These are phyloP conservation scores for Paramyrothecium roridum DNA, from an alignment of 2,329 filamentous ascomycete genomes.

Conservation along the genomic window DNA sequence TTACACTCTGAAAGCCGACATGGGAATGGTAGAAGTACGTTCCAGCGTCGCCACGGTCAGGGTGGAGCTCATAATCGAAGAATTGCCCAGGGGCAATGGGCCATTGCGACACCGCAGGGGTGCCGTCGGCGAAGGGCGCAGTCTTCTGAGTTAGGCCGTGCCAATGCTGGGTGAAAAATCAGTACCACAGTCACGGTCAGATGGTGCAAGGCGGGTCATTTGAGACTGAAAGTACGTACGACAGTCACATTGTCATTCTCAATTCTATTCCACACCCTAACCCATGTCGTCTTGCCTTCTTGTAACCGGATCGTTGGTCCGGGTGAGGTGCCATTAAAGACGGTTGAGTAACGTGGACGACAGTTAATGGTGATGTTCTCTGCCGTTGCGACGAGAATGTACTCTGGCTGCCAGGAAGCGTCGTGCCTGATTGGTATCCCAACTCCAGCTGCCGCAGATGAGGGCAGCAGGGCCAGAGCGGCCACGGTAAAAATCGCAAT, in stretches of 20 bases:
- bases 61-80: constrained; percentile 65
- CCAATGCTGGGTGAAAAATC: constrained; percentile 52
- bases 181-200: too few species aligned
- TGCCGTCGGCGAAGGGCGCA: constrained; percentile 63
- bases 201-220: too few species aligned
- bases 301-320: constrained; percentile 46
- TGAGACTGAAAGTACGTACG: constrained; percentile 28
- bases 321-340: constrained; percentile 51
- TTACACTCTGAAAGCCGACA: constrained; percentile 58
- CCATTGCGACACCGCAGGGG: constrained; percentile 60
- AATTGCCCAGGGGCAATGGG: constrained; percentile 59
- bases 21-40: constrained; percentile 70
- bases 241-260: constrained; percentile 49
- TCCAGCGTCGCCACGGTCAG: constrained; percentile 50
- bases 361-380: constrained; percentile 43
- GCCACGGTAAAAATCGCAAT: neutral
- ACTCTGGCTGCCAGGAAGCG: constrained; percentile 4
- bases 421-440: neutral
- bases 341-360: constrained; percentile 38
- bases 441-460: neutral
- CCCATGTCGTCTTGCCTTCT: constrained; percentile 49
- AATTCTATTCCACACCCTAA: constrained; percentile 58
- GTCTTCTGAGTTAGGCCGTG: constrained; percentile 59
- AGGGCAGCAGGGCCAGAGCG: neutral
- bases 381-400: constrained; percentile 2